Evolutionary conservation across 1,139 yeast genomes (phyloP).

Genomic region (Dujonia santamariae): DNA sequence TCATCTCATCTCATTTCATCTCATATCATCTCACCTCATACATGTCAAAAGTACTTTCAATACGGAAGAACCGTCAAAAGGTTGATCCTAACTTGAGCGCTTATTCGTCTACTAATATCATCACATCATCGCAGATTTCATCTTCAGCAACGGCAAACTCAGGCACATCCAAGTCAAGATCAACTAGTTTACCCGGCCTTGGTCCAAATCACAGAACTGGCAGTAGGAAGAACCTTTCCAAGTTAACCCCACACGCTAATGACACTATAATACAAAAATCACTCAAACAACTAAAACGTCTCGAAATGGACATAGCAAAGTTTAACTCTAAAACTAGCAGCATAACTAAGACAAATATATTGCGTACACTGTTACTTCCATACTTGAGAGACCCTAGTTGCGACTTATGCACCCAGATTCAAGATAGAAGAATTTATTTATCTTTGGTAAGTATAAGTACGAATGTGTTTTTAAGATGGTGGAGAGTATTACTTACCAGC

Average conservation of each 20-base stretch:
- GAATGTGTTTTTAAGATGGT: constrained; percentile 58
- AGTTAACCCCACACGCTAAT: constrained; percentile 1
- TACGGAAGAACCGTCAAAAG: constrained; percentile 3
- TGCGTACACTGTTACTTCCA: constrained; percentile 66
- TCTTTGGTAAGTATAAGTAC: constrained; percentile 35
- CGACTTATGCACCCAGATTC: constrained; percentile 20
- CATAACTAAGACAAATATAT: constrained; percentile 58
- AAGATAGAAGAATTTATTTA: constrained; percentile 21
- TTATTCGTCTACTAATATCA: constrained; percentile 1
- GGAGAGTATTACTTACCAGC: constrained; percentile 54
- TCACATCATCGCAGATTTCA: constrained; percentile 1
- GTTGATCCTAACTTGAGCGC: neutral
- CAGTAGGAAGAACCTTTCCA: neutral
- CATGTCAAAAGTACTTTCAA: constrained; percentile 6
- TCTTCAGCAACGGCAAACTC: no score
- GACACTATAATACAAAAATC: constrained; percentile 11
- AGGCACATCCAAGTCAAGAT: no score
- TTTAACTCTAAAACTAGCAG: constrained; percentile 51
- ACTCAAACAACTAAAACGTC: constrained; percentile 36
- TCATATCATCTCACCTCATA: no score
- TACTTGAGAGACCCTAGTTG: constrained; percentile 47
- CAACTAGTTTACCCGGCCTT: no score
- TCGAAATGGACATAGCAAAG: constrained; percentile 45
- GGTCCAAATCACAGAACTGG: neutral
- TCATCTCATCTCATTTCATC: no score